phyloP scores from a whole-genome alignment of 148 eudicot species.

The Tetragonia tetragonoides region DNA sequence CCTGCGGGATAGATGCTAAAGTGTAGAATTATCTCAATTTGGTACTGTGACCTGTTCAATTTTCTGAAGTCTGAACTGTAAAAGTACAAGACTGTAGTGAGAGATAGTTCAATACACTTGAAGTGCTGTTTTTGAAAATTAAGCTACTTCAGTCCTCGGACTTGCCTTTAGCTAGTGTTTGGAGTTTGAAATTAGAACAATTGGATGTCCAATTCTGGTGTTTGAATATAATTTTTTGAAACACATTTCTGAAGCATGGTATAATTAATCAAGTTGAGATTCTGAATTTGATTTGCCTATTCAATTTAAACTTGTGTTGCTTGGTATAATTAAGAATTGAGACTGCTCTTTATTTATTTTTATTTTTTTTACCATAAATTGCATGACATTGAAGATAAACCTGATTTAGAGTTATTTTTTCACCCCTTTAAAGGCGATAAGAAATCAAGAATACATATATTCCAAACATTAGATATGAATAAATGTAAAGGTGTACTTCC shows the following conservation, averaged over 20 bases:
- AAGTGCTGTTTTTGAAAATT: not conserved
- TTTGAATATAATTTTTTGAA: not conserved
- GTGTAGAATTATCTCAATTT: not conserved
- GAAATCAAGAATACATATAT: too few relatives aligned
- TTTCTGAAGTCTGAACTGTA: conserved; percentile 2
- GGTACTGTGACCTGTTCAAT: not conserved
- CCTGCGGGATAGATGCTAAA: not conserved
- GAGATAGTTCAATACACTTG: not conserved
- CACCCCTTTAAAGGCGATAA: too few relatives aligned
- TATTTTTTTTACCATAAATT: too few relatives aligned
- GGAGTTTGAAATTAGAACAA: not conserved
- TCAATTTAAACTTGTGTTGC: not conserved
- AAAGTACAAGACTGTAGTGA: not conserved
- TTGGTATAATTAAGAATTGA: not conserved
- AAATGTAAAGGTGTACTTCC: too few relatives aligned
- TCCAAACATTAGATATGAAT: too few relatives aligned
- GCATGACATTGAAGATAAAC: too few relatives aligned
- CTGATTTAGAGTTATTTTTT: too few relatives aligned
- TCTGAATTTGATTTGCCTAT: not conserved
- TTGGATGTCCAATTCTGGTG: not conserved
- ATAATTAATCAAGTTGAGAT: not conserved
- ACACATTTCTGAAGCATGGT: not conserved
- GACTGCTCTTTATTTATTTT: not conserved
- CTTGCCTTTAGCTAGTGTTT: not conserved
- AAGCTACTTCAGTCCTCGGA: not conserved